Percentiles rank a stretch among this genome's conserved stretches.
Evolutionary conservation across 2,329 filamentous ascomycete species (phyloP).

Genomic region (Diaporthe australafricana): DNA sequence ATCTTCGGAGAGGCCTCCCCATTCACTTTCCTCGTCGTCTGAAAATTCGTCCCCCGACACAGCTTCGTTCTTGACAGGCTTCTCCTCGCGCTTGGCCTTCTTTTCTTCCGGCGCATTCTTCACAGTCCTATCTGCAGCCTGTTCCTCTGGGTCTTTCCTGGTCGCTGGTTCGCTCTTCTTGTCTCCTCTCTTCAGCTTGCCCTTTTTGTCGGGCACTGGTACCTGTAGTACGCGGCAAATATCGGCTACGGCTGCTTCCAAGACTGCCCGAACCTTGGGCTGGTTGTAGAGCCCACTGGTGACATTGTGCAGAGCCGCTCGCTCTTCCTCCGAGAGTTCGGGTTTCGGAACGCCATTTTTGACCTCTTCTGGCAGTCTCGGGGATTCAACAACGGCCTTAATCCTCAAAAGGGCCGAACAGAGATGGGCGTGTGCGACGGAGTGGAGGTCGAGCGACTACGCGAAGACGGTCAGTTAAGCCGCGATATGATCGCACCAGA

Average conservation of each 20-base stretch:
- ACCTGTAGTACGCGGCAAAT: constrained; percentile 63
- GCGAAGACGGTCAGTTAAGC: background rate
- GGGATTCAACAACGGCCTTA: constrained; percentile 62
- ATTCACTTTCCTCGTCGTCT: constrained; percentile 50
- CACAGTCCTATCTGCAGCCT: constrained; percentile 41
- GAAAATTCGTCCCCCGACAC: constrained; percentile 43
- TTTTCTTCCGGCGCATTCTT: constrained; percentile 38
- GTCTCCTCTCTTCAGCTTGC: constrained; percentile 48
- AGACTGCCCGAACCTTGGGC: constrained; percentile 60
- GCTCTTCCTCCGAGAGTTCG: constrained; percentile 64
- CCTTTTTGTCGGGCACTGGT: constrained; percentile 57
- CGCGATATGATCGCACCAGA: background rate
- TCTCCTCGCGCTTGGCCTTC: constrained; percentile 40
- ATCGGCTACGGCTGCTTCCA: constrained; percentile 60
- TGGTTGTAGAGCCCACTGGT: constrained; percentile 68
- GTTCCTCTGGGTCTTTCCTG: constrained; percentile 47
- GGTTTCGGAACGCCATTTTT: constrained; percentile 61
- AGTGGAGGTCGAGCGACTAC: constrained; percentile 68
- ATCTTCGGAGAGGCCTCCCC: constrained; percentile 51
- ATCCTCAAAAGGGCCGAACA: constrained; percentile 65
- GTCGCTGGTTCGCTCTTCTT: constrained; percentile 40
- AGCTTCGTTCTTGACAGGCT: constrained; percentile 36
- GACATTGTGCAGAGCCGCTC: constrained; percentile 66
- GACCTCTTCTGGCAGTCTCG: constrained; percentile 62
- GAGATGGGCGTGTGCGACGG: constrained; percentile 67